Evolutionary conservation across 768 basidiomycete species (phyloP).

Genomic region (Hericium rajendrae): DNA sequence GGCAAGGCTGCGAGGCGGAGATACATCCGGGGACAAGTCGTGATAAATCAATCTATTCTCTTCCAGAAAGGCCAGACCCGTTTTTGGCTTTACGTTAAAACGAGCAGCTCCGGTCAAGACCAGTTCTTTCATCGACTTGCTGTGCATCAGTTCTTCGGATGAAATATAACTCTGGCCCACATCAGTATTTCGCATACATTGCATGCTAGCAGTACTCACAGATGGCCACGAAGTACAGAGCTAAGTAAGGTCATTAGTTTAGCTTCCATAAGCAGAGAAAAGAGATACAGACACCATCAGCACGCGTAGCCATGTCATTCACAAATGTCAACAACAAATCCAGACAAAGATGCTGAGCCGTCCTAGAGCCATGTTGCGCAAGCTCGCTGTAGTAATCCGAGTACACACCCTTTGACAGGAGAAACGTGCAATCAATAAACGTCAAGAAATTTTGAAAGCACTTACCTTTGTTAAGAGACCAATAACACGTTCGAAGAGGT

Average conservation of each 20-base stretch:
- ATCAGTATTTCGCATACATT: neutral
- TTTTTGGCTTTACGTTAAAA: conserved; percentile 92
- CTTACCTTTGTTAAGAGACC: conserved; percentile 82
- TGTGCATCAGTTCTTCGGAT: conserved; percentile 48
- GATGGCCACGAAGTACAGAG: conserved; percentile 48
- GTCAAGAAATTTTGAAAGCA: neutral
- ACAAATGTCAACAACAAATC: conserved; percentile 83
- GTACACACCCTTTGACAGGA: conserved; percentile 60
- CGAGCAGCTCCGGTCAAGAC: conserved; percentile 74
- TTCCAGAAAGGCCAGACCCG: conserved; percentile 82
- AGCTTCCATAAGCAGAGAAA: neutral
- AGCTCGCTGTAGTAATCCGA: conserved; percentile 50
- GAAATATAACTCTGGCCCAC: conserved; percentile 40
- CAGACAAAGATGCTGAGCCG: conserved; percentile 78
- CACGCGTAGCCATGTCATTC: conserved; percentile 74
- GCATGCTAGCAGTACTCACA: conserved; percentile 29
- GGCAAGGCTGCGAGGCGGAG: conserved; percentile 65
- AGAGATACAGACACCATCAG: conserved; percentile 33
- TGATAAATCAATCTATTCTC: conserved; percentile 83
- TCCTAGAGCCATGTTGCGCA: conserved; percentile 57
- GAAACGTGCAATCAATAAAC: conserved; percentile 2
- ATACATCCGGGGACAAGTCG: conserved; percentile 44
- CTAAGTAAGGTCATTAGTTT: conserved; percentile 7
- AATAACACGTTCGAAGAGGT: conserved; percentile 82
- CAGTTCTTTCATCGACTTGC: conserved; percentile 80